These are phyloP conservation scores for Aspergillus sojae DNA, from an alignment of 2,329 filamentous ascomycete genomes.

Conservation along the genomic window DNA sequence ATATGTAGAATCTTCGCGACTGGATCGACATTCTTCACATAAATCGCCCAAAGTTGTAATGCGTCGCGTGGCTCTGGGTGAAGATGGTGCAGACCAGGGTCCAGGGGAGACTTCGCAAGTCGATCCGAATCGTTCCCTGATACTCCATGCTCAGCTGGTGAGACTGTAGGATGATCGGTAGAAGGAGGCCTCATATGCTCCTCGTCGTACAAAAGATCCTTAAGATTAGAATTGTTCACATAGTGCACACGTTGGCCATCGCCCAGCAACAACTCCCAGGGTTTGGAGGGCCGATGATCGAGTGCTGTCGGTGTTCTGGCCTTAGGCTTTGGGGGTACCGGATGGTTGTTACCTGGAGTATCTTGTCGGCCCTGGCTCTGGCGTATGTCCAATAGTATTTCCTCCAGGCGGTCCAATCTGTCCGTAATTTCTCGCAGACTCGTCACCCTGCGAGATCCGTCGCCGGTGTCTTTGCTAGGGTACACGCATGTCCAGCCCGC, in stretches of 20 bases:
- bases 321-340: too few relatives aligned
- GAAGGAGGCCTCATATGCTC: too few relatives aligned
- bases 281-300: not conserved
- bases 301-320: not conserved
- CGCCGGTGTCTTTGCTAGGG: not conserved
- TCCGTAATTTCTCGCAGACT: not conserved
- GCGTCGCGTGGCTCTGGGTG: not conserved
- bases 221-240: slow-evolving; percentile 1
- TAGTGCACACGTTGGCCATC: slow-evolving; percentile 1
- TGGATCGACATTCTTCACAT: slow-evolving; percentile 4
- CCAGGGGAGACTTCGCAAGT: too few relatives aligned
- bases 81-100: too few relatives aligned
- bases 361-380: not conserved
- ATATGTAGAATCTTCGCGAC: slow-evolving; percentile 2
- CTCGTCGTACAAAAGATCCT: not conserved
- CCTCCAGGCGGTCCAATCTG: not conserved
- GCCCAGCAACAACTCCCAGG: not conserved
- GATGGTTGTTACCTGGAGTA: too few relatives aligned
- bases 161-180: too few relatives aligned
- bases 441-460: not conserved
- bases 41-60: not conserved
- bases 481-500: not conserved
- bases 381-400: not conserved
- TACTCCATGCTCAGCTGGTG: too few relatives aligned
- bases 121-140: too few relatives aligned